These are phyloP conservation scores for Clarkia xantiana DNA, from an alignment of 345 rosid genomes.

Conservation along the genomic window DNA sequence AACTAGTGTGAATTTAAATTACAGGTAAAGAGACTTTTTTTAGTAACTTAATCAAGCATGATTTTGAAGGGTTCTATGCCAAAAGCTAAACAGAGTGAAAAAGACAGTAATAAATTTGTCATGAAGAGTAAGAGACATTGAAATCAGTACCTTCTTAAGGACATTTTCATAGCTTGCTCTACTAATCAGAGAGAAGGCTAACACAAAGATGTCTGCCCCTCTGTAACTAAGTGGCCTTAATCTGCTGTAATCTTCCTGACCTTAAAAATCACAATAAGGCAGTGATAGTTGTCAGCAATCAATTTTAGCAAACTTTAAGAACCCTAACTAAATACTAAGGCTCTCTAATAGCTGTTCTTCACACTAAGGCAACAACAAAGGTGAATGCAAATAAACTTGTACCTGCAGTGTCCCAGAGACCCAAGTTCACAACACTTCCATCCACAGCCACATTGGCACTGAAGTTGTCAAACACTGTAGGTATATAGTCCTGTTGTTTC, in stretches of 20 bases:
- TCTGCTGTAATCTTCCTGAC: constrained; percentile 99
- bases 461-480: constrained; percentile 96
- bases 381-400: too few relatives aligned
- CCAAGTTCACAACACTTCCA: constrained; percentile 83
- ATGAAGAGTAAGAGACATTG: constrained; percentile 9
- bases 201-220: constrained; percentile 86
- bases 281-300: neutral
- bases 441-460: constrained; percentile 96
- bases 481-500: constrained; percentile 65
- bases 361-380: too few relatives aligned
- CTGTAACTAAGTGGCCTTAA: constrained; percentile 94
- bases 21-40: too few relatives aligned
- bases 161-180: constrained; percentile 96
- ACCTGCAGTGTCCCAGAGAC: constrained; percentile 99
- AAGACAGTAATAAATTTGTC: neutral
- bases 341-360: too few relatives aligned
- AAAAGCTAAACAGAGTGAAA: constrained; percentile 9
- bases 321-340: neutral
- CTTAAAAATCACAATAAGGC: constrained; percentile 21
- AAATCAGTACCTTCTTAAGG: constrained; percentile 64
- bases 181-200: constrained; percentile 87
- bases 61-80: too few relatives aligned
- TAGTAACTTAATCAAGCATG: too few relatives aligned
- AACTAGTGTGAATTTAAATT: too few relatives aligned
- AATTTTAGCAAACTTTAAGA: neutral